These are phyloP conservation scores for Populus deltoides DNA, from an alignment of 345 rosid species.

Conservation along the genomic window DNA sequence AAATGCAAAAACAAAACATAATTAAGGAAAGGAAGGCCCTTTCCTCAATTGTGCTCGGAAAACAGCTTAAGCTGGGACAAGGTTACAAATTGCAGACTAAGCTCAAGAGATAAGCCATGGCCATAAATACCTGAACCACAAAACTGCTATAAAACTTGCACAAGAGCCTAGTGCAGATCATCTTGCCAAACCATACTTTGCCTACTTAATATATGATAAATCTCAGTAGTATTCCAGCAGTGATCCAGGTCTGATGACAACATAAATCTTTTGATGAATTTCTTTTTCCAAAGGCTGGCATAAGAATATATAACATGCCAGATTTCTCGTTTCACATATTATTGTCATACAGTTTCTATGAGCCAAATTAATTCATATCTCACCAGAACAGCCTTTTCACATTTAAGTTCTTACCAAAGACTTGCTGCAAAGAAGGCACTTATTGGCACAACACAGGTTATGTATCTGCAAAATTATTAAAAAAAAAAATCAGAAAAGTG, in stretches of 20 bases:
- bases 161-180: background rate
- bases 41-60: background rate
- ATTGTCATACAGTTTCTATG: background rate
- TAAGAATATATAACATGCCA: background rate
- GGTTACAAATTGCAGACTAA: background rate
- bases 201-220: background rate
- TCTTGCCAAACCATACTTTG: constrained; percentile 3
- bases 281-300: background rate
- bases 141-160: background rate
- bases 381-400: background rate
- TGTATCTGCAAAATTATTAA: constrained; percentile 50
- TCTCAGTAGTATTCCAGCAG: background rate
- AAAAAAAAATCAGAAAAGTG: constrained; percentile 20
- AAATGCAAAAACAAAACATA: background rate
- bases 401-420: constrained; percentile 69
- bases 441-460: constrained; percentile 87
- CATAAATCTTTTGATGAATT: background rate
- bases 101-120: background rate
- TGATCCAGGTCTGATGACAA: background rate
- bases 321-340: background rate
- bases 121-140: background rate
- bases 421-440: constrained; percentile 98
- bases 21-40: background rate
- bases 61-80: background rate
- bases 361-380: background rate